Percentiles rank a stretch among this genome's conserved stretches.
These are phyloP conservation scores for Leersia perrieri DNA, from an alignment of 176 grass and related monocot species.

Conservation along the genomic window DNA sequence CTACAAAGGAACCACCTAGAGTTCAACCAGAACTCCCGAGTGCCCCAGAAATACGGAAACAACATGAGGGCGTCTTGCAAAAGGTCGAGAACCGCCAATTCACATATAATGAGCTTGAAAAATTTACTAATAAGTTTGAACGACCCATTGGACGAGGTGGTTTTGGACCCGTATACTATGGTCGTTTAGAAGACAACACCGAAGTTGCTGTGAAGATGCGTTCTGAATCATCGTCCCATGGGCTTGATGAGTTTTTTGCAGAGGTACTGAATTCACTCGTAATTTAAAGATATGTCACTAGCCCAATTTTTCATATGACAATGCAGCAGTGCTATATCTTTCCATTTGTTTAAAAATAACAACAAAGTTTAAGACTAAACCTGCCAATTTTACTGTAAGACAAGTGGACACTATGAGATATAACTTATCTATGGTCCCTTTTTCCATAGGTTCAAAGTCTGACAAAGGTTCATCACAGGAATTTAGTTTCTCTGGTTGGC, in stretches of 20 bases:
- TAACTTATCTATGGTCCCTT: not conserved
- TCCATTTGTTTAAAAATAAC: not conserved
- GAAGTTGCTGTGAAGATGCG: constrained; percentile 52
- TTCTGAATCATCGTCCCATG: constrained; percentile 22
- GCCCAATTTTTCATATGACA: too few relatives aligned
- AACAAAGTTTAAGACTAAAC: not conserved
- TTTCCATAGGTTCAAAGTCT: constrained; percentile 14
- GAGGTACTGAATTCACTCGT: constrained; percentile 14
- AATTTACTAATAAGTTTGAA: constrained; percentile 27
- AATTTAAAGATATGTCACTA: too few relatives aligned
- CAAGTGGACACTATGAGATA: too few relatives aligned
- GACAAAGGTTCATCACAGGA: constrained; percentile 34
- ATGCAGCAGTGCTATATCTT: too few relatives aligned
- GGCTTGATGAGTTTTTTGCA: constrained; percentile 30
- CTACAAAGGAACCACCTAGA: too few relatives aligned
- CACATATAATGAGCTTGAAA: constrained; percentile 32
- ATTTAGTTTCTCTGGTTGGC: too few relatives aligned
- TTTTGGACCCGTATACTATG: constrained; percentile 42
- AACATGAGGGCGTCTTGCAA: not conserved
- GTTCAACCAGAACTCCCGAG: not conserved
- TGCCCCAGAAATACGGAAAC: not conserved
- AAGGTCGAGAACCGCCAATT: constrained; percentile 32
- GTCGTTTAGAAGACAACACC: constrained; percentile 8
- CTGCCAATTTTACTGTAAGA: too few relatives aligned
- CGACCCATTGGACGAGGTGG: constrained; percentile 31